Evolutionary conservation across 441 rosid genomes (phyloP), one percentile per base, ranked within the genome.

Genomic region (Aquilaria agallochum): DNA sequence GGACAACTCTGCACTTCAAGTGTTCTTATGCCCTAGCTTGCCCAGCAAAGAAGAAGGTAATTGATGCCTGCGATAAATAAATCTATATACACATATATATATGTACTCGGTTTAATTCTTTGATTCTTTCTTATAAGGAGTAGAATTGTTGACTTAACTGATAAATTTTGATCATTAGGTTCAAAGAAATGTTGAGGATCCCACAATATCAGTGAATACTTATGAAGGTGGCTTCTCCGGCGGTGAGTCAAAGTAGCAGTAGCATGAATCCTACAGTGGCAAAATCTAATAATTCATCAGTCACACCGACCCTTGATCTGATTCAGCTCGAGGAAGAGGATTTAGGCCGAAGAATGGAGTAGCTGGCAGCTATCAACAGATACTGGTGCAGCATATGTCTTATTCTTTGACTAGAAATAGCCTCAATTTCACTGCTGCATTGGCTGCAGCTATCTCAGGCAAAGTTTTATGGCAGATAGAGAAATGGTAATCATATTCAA

Each of bases 1-100:
- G 27, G 27, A 20, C 27, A 20, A 20, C 27, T 20, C 1, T 20
- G 27, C 27, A 95, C 81, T 95, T 85, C 71, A 86, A 79, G 76
- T 95, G 99, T 74, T 92, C 98, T 3, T 81, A 79, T 59, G 96
- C 99, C 13, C 99, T 97, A n/a, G 65, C 69, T 62, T 95, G 99
- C 74, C 95, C 95, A 1, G 99, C 89, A 5, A 95, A 92, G 70
- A 95, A 88, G 88, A 95, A 89, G 96, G 99, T 94, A 67, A 63
- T 9, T 30, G 20, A 27, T 20, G 27, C 27, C 27, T 20, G 27
- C 27, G 1, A 20, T 20, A 20, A 20, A 20, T 20, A 20, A 20
- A 20, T 20, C 15, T 20, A 20, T 20, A 20, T 20, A 9, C 3
- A 9, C 6, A 9, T 8, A 15, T 45, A 11, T 11, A 45, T 11